phyloP scores from a whole-genome alignment of 1,284 basidiomycete species.

The Pyrrhoderma lamaoense region DNA sequence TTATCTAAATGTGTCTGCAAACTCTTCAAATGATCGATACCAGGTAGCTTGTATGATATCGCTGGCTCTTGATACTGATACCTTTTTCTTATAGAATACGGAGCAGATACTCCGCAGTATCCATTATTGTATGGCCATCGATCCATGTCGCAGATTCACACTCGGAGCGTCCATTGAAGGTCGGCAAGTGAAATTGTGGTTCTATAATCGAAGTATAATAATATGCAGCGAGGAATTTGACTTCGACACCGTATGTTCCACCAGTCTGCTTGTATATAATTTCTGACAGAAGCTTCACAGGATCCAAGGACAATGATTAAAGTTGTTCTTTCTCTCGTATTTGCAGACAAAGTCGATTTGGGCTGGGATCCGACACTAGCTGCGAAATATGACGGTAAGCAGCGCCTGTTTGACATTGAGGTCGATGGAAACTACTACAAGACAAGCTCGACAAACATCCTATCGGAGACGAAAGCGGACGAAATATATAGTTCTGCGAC shows the following conservation, averaged over 20 bases:
- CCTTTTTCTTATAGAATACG: not conserved
- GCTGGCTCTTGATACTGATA: no score
- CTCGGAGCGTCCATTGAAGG: conserved; percentile 1
- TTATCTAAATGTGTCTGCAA: no score
- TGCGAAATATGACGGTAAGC: not conserved
- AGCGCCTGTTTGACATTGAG: conserved; percentile 1
- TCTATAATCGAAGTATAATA: not conserved
- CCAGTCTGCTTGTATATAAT: not conserved
- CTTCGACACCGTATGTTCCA: not conserved
- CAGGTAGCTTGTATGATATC: no score
- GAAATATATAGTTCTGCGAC: not conserved
- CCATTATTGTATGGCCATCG: not conserved
- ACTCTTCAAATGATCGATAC: no score
- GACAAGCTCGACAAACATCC: not conserved
- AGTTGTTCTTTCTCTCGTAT: not conserved
- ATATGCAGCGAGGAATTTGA: not conserved
- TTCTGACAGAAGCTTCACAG: not conserved
- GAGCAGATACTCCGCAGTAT: conserved; percentile 2
- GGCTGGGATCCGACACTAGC: conserved; percentile 8
- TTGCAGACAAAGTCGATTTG: conserved; percentile 1
- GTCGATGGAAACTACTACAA: not conserved
- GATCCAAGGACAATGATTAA: not conserved
- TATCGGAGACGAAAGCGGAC: not conserved
- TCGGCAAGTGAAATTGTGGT: not conserved
- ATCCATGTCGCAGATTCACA: not conserved